Evolutionary conservation across 805 yeast species (phyloP).

Genomic region (Sungouiella thailandica): DNA sequence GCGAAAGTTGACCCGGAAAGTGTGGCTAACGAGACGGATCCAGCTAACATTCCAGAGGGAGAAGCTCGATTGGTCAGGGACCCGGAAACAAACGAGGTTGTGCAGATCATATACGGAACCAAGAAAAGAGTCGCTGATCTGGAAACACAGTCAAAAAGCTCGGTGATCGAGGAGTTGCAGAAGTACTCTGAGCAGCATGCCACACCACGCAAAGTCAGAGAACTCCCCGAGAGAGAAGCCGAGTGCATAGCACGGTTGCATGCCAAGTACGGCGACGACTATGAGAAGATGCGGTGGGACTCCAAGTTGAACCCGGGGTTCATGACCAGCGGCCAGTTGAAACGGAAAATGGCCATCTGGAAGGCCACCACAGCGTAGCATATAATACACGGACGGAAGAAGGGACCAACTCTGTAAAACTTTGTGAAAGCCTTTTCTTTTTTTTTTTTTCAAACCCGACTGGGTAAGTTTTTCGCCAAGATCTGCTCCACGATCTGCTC

Average conservation of each 20-base stretch:
- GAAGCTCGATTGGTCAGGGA: slow-evolving; percentile 75
- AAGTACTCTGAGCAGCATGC: slow-evolving; percentile 37
- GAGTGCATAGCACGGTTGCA: slow-evolving; percentile 64
- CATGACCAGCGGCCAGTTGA: slow-evolving; percentile 80
- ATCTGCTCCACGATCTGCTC: slow-evolving; percentile 30
- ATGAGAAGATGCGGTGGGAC: slow-evolving; percentile 89
- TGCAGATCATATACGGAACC: slow-evolving; percentile 66
- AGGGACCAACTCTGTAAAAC: too few relatives aligned
- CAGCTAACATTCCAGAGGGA: slow-evolving; percentile 65
- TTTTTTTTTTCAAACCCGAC: slow-evolving; percentile 2
- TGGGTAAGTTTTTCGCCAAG: slow-evolving; percentile 26
- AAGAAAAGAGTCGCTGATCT: slow-evolving; percentile 33
- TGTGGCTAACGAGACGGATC: slow-evolving; percentile 43
- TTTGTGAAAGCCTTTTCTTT: too few relatives aligned
- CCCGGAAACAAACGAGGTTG: slow-evolving; percentile 56
- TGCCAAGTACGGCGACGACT: slow-evolving; percentile 83
- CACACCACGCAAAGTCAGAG: slow-evolving; percentile 49
- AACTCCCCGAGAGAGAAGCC: slow-evolving; percentile 65
- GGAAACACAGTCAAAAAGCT: slow-evolving; percentile 21
- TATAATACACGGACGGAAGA: neutral
- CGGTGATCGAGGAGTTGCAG: slow-evolving; percentile 66
- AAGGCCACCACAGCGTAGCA: slow-evolving; percentile 12
- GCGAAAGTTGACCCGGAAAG: slow-evolving; percentile 33
- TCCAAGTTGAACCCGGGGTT: slow-evolving; percentile 76
- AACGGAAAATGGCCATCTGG: slow-evolving; percentile 68